Evolutionary conservation across 2,329 filamentous ascomycete species (phyloP).

Genomic region (Paecilomyces variotii): DNA sequence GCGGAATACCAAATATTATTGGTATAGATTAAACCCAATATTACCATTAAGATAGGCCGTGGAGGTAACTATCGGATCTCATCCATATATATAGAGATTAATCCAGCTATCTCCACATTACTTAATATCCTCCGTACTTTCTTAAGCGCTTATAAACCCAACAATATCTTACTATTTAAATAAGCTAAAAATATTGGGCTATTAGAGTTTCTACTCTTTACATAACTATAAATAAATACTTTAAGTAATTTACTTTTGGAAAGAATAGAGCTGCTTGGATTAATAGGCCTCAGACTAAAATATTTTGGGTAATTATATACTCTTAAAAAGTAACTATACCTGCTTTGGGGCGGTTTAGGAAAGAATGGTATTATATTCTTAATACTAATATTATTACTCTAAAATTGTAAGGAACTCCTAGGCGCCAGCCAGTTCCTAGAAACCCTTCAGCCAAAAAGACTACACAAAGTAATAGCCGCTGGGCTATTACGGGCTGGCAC

Average conservation of each 20-base stretch:
- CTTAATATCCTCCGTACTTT: slow-evolving; percentile 27
- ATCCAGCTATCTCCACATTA: slow-evolving; percentile 25
- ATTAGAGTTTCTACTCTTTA: slow-evolving; percentile 29
- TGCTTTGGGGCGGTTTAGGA: slow-evolving; percentile 22
- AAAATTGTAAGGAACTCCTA: slow-evolving; percentile 6
- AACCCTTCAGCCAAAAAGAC: no score
- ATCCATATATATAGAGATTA: slow-evolving; percentile 23
- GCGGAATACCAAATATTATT: slow-evolving; percentile 25
- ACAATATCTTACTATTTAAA: slow-evolving; percentile 23
- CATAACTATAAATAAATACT: slow-evolving; percentile 30
- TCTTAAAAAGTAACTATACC: slow-evolving; percentile 20
- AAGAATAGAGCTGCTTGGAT: slow-evolving; percentile 21
- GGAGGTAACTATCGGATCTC: slow-evolving; percentile 22
- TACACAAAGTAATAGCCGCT: no score
- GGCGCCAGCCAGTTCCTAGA: no score
- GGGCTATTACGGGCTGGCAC: no score
- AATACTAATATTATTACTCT: slow-evolving; percentile 27
- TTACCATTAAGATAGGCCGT: slow-evolving; percentile 24
- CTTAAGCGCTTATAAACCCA: slow-evolving; percentile 24
- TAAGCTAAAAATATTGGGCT: slow-evolving; percentile 32
- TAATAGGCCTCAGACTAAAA: slow-evolving; percentile 22
- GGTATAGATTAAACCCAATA: slow-evolving; percentile 28
- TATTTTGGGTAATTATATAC: slow-evolving; percentile 19
- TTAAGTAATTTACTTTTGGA: slow-evolving; percentile 30
- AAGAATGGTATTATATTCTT: slow-evolving; percentile 29